Conservation (phyloP, 106 monocot genomes). For the Apostasia shenzhenica region DNA sequence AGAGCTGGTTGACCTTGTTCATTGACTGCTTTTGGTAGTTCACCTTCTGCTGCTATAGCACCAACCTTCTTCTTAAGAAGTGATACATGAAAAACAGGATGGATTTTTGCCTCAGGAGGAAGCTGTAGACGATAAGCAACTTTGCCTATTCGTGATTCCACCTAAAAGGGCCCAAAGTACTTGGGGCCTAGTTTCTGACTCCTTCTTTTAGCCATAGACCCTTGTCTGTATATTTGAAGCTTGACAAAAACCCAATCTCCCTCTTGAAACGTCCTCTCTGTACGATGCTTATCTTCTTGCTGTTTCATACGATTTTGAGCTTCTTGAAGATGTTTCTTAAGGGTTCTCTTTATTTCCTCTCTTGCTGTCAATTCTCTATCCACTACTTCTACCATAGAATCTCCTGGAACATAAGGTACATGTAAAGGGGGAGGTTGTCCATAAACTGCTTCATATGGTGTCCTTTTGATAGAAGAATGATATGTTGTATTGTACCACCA, state of each 20-base stretch:
- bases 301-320: constrained; percentile 20
- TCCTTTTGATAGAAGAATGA: background rate
- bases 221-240: background rate
- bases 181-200: no score
- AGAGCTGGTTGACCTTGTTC: no score
- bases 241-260: background rate
- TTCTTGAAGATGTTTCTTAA: background rate
- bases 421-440: background rate
- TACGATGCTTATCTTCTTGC: background rate
- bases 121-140: no score
- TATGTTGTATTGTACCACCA: background rate
- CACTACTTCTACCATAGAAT: background rate
- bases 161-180: no score
- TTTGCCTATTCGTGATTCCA: no score
- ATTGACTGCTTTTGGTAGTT: no score
- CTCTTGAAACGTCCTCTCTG: background rate
- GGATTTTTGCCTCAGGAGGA: no score
- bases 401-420: background rate
- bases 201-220: no score
- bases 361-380: background rate
- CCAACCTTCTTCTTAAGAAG: no score
- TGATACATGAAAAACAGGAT: no score
- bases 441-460: constrained; percentile 19
- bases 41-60: no score
- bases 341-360: background rate